Evolutionary conservation across 1,139 yeast species (phyloP), one percentile per base, ranked within the genome.

Genomic region (Scheffersomyces illinoinensis): DNA sequence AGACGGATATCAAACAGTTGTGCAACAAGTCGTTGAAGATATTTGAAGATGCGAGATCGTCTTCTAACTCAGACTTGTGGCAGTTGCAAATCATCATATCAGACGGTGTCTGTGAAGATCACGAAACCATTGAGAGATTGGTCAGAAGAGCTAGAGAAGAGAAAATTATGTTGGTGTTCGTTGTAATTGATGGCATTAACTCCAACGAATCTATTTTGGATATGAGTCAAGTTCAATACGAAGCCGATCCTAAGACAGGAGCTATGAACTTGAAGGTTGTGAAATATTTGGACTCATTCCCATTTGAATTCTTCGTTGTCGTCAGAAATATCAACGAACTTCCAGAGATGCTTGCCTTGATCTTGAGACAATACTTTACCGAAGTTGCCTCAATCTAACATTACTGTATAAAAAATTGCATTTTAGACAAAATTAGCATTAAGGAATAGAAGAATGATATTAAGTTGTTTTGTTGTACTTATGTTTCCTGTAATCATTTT

Each of bases 41-140:
- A 50, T 95, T 96, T 72, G 88, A 86, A 57, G 86, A 86, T 60
- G 95, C 96, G 1, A 80, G 88, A 62, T 72, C 86, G 4, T 71
- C 79, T 4, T 77, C 84, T 8, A 82, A 82, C 64, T 75, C 83
- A 43, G 97, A 91, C 64, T 83, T 91, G 70, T 95, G 98, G 98
- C 97, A 93, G 75, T 81, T 96, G 64, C 92, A 96, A 72, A 92
- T 96, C 61, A 90, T 96, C 62, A 83, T 96, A 52, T 91, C 97
- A 4, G 99, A 95, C 77, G 99, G 99, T 76, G 92, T 95, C 54
- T 93, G 98, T 73, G 99, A 95, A 73, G 96, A 92, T 71, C 99
- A 95, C 73, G 95, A 85, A 39, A 86, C 90, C 0, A 82, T 95
- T 56, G 86, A 89, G 65, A 82, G 95, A 61, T 80, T 93, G 68